Evolutionary conservation across 2,329 filamentous ascomycete species (phyloP), one percentile per base, ranked within the genome.

Genomic region (Paecilomyces niveus): DNA sequence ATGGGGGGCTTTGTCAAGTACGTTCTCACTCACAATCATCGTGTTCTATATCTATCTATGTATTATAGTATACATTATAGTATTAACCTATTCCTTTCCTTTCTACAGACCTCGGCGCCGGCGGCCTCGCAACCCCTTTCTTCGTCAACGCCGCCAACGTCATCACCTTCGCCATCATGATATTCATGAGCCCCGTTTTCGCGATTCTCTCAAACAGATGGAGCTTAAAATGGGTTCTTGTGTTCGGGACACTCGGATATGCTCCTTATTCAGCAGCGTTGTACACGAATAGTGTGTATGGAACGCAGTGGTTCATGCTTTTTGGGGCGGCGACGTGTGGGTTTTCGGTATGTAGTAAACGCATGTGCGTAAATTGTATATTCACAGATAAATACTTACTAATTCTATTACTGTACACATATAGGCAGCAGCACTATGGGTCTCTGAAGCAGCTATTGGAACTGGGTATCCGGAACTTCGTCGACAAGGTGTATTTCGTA

Each of bases 151-250:
- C 70, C 31, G 68, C 75, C 1, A 78, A 78, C 61, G 71, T 74
- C 1, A 61, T 79, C n/a, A 77, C 74, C 0, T 78, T 75, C 35
- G 77, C 73, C 58, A 76, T 81, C 62, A 81, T 82, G 77, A 73
- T 77, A 6, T 76, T 79, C 22, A 72, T 72, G 1, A 77, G 76
- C 58, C 73, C 74, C 1, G 57, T 77, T 15, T 78, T 76, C 33
- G 70, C 71, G 15, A 67, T 77, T 32, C 64, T 74, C 2, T 70
- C 70, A 54, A 76, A 76, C 63, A 68, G 68, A 50, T 74, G 66
- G 54, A 74, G 76, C 32, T 64, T 80, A 51, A 68, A 68, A 33
- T 70, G 62, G 63, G 61, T 66, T 4, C 65, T 80, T 0, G 64
- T 79, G 6, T 65, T 76, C 5, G 78, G 78, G 2, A 76, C 77